Base-by-base conservation (phyloP, 176 grass and related monocot species). In the Cenchrus americanus region DNA sequence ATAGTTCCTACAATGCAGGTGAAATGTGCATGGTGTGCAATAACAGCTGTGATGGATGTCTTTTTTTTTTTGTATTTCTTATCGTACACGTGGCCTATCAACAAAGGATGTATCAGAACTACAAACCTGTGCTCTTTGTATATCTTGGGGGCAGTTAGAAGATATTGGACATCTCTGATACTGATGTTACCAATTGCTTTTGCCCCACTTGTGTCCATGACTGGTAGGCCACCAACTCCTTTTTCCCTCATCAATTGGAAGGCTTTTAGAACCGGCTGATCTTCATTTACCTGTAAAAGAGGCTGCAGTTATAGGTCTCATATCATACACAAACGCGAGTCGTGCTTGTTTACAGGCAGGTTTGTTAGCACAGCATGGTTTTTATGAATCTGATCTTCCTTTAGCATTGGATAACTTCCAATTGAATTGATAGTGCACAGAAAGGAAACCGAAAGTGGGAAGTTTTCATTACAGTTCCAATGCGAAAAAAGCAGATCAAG, bases 81-180 rank as follows among this genome's bases (percentile, higher is more conserved):
- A 37, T 37, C 34, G 4, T 37, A 37, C 34, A 41, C 21, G 85
- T 72, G 10, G 6, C 24, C 59, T 60, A 65, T 23, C 43, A 77
- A 13, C 19, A 21, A 85, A 80, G 17, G 51, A 60, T 12, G 58
- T 61, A 61, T 12, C 21, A 83, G 23, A 30, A 69, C 65, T 50
- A 80, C 62, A 51, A 49, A 99, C 97, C 97, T 96, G 91, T 96
- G 93, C 54, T 94, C 87, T 86, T 89, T 99, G 86, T 99, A 99
- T 74, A 99, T 96, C 82, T 94, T 92, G 23, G 97, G 93, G 60
- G 93, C 91, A 72, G 87, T 90, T 75, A 99, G 76, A 89, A 99
- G 97, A 92, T 96, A 99, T 30, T 99, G 97, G 18, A 99, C 89
- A 87, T 99, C 97, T 91, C 97, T 99, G 54, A 99, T 94, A 75